phyloP scores from a whole-genome alignment of 495 filamentous ascomycete species.

The Daldinia grandis region DNA sequence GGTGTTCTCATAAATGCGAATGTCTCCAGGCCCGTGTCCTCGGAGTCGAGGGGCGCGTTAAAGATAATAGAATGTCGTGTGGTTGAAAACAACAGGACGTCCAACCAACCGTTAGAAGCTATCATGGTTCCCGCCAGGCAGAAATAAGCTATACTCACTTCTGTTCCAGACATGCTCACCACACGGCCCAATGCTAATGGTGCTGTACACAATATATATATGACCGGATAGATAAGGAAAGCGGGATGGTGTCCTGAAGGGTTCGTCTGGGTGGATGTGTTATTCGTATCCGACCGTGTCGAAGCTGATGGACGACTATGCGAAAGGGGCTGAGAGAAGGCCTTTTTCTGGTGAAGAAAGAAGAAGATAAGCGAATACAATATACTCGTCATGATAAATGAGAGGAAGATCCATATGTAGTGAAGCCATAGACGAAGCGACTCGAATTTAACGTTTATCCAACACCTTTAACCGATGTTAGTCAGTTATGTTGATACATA shows the following conservation, averaged over 20 bases:
- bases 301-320: slow-evolving; percentile 14
- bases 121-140: slow-evolving; percentile 76
- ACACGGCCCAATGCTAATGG: slow-evolving; percentile 77
- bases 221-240: slow-evolving; percentile 79
- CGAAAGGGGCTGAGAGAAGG: slow-evolving; percentile 13
- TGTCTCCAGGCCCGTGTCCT: slow-evolving; percentile 56
- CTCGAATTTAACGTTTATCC: slow-evolving; percentile 70
- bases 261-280: slow-evolving; percentile 10
- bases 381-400: slow-evolving; percentile 68
- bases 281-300: slow-evolving; percentile 2
- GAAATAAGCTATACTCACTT: slow-evolving; percentile 67
- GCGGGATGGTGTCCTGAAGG: slow-evolving; percentile 62
- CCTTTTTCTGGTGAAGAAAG: slow-evolving; percentile 54
- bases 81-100: slow-evolving; percentile 74
- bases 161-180: slow-evolving; percentile 64
- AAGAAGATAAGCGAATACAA: slow-evolving; percentile 74
- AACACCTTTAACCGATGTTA: slow-evolving; percentile 59
- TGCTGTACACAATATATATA: slow-evolving; percentile 75
- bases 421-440: slow-evolving; percentile 73
- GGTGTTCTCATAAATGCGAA: slow-evolving; percentile 60
- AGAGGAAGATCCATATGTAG: slow-evolving; percentile 82
- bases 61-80: slow-evolving; percentile 68
- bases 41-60: slow-evolving; percentile 46
- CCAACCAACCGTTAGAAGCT: slow-evolving; percentile 76
- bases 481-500: background rate